Evolutionary conservation across 2,329 filamentous ascomycete species (phyloP).

Genomic region (Claviceps sp.): DNA sequence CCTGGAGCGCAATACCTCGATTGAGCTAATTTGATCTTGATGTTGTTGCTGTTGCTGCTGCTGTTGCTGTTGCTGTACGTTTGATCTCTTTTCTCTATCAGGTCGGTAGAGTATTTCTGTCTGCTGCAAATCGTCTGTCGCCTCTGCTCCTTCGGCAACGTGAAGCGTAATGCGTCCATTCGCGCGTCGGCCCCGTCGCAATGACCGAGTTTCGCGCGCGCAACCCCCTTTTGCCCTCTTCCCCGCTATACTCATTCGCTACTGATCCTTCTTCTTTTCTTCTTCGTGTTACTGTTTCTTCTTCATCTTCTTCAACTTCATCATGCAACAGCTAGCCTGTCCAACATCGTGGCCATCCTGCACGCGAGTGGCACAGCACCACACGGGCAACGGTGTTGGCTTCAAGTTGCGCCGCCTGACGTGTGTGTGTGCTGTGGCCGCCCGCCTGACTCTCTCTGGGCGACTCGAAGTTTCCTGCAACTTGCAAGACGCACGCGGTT

Average conservation of each 20-base stretch:
- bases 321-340: not conserved
- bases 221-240: not conserved
- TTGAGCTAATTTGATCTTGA: too few species aligned
- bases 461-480: not conserved
- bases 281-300: not conserved
- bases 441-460: not conserved
- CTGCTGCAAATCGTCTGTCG: not conserved
- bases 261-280: not conserved
- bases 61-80: too few species aligned
- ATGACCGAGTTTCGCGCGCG: not conserved
- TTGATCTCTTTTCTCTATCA: too few species aligned
- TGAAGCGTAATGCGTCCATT: not conserved
- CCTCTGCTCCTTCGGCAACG: not conserved
- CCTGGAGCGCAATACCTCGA: too few species aligned
- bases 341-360: not conserved
- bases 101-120: not conserved
- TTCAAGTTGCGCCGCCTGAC: not conserved
- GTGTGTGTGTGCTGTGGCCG: not conserved
- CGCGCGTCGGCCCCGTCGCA: not conserved
- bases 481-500: conserved; percentile 1
- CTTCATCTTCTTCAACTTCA: not conserved
- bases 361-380: not conserved
- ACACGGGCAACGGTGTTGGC: not conserved
- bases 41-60: too few species aligned
- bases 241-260: not conserved